A percentile compares a stretch with the other conserved stretches of the same genome.
These are phyloP conservation scores for Salvia sclarea DNA, from an alignment of 305 asterid species.

Conservation along the genomic window DNA sequence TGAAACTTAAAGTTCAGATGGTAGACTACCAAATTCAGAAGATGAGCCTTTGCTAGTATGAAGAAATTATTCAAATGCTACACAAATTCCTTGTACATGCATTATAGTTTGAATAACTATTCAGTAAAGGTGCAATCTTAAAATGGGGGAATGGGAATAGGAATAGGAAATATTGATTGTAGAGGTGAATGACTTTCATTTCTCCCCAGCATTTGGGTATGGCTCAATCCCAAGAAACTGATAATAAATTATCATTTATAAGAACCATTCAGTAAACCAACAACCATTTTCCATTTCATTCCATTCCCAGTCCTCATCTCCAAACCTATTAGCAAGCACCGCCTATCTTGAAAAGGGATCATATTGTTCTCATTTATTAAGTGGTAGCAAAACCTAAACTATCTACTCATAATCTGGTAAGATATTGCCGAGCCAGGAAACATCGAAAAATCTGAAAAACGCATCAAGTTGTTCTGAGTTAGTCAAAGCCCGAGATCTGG, in stretches of 20 bases:
- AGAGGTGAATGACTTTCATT: background rate
- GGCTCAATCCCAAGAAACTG: background rate
- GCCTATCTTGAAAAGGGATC: background rate
- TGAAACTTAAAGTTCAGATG: background rate
- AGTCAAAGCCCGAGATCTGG: background rate
- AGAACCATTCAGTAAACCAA: background rate
- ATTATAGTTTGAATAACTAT: background rate
- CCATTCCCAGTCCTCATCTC: background rate
- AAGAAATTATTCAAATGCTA: slow-evolving; percentile 2
- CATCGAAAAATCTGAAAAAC: background rate
- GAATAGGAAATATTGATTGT: background rate
- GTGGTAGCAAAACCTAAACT: background rate
- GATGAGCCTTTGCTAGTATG: background rate
- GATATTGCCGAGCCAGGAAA: background rate
- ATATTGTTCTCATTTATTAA: background rate
- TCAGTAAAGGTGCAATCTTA: background rate
- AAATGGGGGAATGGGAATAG: background rate
- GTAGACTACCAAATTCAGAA: background rate
- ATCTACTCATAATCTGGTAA: background rate
- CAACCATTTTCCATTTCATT: background rate
- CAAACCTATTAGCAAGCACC: background rate
- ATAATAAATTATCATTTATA: background rate
- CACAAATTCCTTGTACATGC: slow-evolving; percentile 2
- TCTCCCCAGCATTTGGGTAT: background rate
- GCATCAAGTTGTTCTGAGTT: background rate